Evolutionary conservation across 2,329 filamentous ascomycete species (phyloP).

Genomic region (Ceratocystiopsis minuta): DNA sequence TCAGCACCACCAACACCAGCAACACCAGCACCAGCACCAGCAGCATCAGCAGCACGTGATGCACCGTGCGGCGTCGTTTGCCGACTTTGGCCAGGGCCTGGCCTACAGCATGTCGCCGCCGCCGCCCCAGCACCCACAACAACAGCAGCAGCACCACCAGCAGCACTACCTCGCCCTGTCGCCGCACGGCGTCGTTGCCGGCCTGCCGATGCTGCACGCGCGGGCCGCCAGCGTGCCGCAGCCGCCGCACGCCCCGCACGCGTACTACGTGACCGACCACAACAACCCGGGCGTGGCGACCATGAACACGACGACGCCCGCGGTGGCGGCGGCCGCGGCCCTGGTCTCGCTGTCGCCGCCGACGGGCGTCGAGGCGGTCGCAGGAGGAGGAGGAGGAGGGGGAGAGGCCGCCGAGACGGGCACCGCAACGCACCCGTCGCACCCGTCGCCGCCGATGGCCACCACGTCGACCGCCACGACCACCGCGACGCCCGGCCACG

Average conservation of each 20-base stretch:
- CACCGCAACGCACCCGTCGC: too few species aligned
- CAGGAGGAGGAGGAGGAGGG: too few species aligned
- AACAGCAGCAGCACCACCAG: not conserved
- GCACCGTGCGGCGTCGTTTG: constrained; percentile 35
- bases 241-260: too few species aligned
- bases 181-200: too few species aligned
- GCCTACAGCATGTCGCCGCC: constrained; percentile 24
- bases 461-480: too few species aligned
- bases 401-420: too few species aligned
- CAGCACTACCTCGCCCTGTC: constrained; percentile 3
- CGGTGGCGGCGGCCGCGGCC: too few species aligned
- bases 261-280: constrained; percentile 44
- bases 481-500: too few species aligned
- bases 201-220: constrained; percentile 30
- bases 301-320: constrained; percentile 26
- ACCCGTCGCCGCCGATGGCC: constrained; percentile 21
- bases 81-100: constrained; percentile 33
- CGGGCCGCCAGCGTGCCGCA: constrained; percentile 28
- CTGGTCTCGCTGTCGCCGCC: too few species aligned
- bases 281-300: constrained; percentile 44
- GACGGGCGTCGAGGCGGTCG: too few species aligned
- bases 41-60: constrained; percentile 18
- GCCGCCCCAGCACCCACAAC: not conserved
- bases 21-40: not conserved
- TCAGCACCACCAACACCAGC: constrained; percentile 11